These are phyloP conservation scores for Cladosporium sp. DNA, from an alignment of 2,329 filamentous ascomycete species.

Conservation along the genomic window DNA sequence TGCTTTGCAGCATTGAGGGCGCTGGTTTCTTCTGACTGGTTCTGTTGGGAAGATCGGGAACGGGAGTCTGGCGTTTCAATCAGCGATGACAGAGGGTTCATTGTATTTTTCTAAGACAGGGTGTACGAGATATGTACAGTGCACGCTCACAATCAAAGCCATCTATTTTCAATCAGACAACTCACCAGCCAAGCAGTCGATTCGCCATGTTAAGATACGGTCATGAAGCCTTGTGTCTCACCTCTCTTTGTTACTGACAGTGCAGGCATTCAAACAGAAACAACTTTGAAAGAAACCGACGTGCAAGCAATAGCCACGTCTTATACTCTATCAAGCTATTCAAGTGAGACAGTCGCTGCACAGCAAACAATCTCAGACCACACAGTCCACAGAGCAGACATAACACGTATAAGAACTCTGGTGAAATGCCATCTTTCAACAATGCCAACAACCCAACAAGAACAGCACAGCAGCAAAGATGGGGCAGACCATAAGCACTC, in stretches of 20 bases:
- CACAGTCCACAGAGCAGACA: not conserved
- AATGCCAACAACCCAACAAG: too few species aligned
- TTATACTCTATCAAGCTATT: not conserved
- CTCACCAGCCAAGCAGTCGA: not conserved
- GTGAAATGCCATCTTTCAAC: too few species aligned
- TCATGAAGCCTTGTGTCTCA: not conserved
- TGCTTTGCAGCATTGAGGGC: constrained; percentile 2
- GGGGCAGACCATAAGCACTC: not conserved
- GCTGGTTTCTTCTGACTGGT: constrained; percentile 8
- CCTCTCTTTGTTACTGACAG: not conserved
- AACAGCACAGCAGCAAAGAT: not conserved
- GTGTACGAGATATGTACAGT: constrained; percentile 15
- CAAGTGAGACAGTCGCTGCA: not conserved
- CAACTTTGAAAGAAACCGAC: too few species aligned
- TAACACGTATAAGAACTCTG: not conserved
- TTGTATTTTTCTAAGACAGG: constrained; percentile 7
- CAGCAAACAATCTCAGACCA: not conserved
- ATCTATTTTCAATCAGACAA: not conserved
- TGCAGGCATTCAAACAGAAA: not conserved
- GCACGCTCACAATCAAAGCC: constrained; percentile 12
- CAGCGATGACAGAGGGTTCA: constrained; percentile 10
- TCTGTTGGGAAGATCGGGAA: not conserved
- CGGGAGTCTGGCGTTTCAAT: constrained; percentile 13
- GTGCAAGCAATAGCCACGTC: not conserved
- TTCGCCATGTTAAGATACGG: not conserved